Evolutionary conservation across 345 rosid species (phyloP).

Genomic region (Excoecaria cochinchinensis): DNA sequence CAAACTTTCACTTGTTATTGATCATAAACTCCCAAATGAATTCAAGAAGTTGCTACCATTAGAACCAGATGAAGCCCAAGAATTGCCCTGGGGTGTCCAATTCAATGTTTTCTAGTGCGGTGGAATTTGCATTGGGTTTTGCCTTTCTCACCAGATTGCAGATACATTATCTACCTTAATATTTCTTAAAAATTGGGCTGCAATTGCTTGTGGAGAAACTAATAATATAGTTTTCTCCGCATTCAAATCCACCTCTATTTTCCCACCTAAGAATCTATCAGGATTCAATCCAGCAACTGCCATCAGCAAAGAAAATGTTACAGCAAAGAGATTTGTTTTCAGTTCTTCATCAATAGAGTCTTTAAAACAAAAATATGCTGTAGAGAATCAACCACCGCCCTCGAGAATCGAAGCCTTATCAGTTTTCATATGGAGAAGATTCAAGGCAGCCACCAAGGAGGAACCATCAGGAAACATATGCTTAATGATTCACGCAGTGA

Average conservation of each 20-base stretch:
- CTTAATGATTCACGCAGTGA: conserved; percentile 37
- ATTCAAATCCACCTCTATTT: conserved; percentile 16
- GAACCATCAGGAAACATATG: conserved; percentile 17
- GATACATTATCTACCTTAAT: conserved; percentile 40
- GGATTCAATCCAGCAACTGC: conserved; percentile 16
- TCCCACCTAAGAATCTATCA: conserved; percentile 19
- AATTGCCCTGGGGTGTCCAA: conserved; percentile 28
- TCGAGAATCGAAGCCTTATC: conserved; percentile 47
- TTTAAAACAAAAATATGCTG: conserved; percentile 5
- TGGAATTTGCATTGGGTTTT: conserved; percentile 38
- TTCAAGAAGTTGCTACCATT: conserved; percentile 30
- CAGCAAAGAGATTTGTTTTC: conserved; percentile 18
- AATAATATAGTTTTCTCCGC: background rate
- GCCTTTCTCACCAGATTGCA: conserved; percentile 41
- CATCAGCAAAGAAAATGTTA: conserved; percentile 9
- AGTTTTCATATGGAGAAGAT: conserved; percentile 44
- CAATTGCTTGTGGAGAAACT: conserved; percentile 22
- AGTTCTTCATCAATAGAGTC: background rate
- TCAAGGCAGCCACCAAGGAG: conserved; percentile 28
- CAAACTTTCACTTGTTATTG: conserved; percentile 18
- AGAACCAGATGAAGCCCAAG: conserved; percentile 12
- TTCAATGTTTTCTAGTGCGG: conserved; percentile 41
- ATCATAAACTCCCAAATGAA: conserved; percentile 17
- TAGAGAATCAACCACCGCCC: conserved; percentile 5
- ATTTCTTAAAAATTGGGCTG: conserved; percentile 39